Evolutionary conservation across 2,329 filamentous ascomycete genomes (phyloP).

Genomic region (Albifimbria verrucaria): DNA sequence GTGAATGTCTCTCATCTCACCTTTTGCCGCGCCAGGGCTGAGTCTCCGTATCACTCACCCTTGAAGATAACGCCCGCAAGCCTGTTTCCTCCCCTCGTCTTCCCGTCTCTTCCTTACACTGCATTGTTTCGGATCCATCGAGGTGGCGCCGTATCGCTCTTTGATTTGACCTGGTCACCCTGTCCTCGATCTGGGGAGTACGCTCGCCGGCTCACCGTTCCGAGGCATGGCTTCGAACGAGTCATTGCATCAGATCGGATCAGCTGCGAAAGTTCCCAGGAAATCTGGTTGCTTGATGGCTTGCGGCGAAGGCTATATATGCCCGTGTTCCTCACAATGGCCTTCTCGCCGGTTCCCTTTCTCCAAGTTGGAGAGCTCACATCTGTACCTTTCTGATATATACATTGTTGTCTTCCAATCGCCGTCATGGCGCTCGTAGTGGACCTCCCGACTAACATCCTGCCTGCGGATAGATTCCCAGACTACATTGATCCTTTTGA

Average conservation of each 20-base stretch:
- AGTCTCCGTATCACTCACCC: constrained; percentile 1
- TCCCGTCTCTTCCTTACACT: neutral
- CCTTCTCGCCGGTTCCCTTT: no score
- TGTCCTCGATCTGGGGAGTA: neutral
- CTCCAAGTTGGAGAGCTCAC: neutral
- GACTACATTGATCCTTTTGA: constrained; percentile 40
- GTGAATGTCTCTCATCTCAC: constrained; percentile 1
- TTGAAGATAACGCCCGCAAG: constrained; percentile 3
- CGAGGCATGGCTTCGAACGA: neutral
- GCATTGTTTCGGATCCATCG: neutral
- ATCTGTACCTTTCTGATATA: neutral
- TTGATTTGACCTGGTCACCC: neutral
- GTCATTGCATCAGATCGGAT: neutral
- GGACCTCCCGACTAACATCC: constrained; percentile 33
- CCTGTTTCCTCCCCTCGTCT: neutral
- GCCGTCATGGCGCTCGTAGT: neutral
- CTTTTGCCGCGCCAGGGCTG: neutral
- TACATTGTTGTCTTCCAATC: neutral
- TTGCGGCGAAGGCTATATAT: neutral
- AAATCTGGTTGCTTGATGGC: no score
- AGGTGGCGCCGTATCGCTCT: neutral
- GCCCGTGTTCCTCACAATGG: neutral
- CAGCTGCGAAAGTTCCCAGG: no score
- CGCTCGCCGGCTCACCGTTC: neutral
- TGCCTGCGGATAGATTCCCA: constrained; percentile 38